Conservation (phyloP, 805 yeast genomes). For the Yamadazyma scolyti region DNA sequence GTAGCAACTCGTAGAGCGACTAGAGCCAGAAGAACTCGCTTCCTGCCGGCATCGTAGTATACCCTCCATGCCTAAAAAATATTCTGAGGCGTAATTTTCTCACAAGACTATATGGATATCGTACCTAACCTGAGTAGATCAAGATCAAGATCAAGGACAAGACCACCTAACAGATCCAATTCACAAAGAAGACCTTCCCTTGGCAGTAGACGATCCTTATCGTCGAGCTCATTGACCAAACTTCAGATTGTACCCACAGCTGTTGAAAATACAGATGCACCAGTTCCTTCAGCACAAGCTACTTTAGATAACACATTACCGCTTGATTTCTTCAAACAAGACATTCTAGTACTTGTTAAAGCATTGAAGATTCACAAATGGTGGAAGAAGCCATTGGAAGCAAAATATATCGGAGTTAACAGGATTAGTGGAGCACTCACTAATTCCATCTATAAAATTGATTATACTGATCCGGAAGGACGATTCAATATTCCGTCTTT, state of each 20-base stretch:
- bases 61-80: too few relatives aligned
- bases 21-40: too few relatives aligned
- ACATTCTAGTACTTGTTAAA: slow-evolving; percentile 62
- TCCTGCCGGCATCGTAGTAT: too few relatives aligned
- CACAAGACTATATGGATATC: slow-evolving; percentile 11
- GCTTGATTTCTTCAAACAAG: slow-evolving; percentile 78
- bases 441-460: slow-evolving; percentile 79
- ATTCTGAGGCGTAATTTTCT: too few relatives aligned
- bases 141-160: slow-evolving; percentile 24
- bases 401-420: slow-evolving; percentile 44
- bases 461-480: slow-evolving; percentile 45
- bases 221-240: slow-evolving; percentile 28
- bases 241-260: slow-evolving; percentile 24
- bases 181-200: slow-evolving; percentile 33
- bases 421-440: slow-evolving; percentile 93
- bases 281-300: slow-evolving; percentile 52
- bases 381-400: slow-evolving; percentile 52
- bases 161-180: slow-evolving; percentile 30
- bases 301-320: slow-evolving; percentile 76
- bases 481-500: slow-evolving; percentile 51
- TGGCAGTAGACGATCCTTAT: slow-evolving; percentile 30
- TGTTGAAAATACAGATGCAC: slow-evolving; percentile 22
- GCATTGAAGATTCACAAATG: slow-evolving; percentile 72
- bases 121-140: slow-evolving; percentile 7
- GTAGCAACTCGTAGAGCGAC: too few relatives aligned